phyloP scores from a whole-genome alignment of 441 rosid species.

The Aquilaria agallochum region DNA sequence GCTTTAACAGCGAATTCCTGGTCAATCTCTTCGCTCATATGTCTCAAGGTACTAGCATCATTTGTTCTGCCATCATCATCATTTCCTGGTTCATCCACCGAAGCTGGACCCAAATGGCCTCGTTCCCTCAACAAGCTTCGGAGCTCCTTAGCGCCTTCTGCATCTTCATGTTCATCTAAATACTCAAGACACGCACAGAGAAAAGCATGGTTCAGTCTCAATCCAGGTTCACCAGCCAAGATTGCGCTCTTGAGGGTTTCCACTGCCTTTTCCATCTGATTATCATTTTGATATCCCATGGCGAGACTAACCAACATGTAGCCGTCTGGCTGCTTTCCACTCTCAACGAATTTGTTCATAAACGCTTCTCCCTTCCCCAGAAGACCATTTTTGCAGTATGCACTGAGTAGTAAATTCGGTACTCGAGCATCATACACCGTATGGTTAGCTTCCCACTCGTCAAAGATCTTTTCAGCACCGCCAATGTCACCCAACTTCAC shows the following conservation, averaged over 20 bases:
- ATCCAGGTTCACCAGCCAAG: slow-evolving; percentile 11
- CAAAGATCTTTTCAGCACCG: slow-evolving; percentile 31
- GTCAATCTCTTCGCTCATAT: too few species aligned
- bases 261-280: slow-evolving; percentile 30
- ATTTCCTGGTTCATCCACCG: too few species aligned
- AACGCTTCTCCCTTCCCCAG: slow-evolving; percentile 32
- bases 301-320: slow-evolving; percentile 33
- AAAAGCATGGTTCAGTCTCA: slow-evolving; percentile 15
- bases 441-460: slow-evolving; percentile 28
- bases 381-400: slow-evolving; percentile 30
- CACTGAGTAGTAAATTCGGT: slow-evolving; percentile 28
- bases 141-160: slow-evolving; percentile 31
- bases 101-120: slow-evolving; percentile 1
- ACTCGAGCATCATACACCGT: slow-evolving; percentile 22
- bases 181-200: slow-evolving; percentile 25
- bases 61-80: too few species aligned
- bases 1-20: too few species aligned
- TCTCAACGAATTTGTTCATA: slow-evolving; percentile 23
- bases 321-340: slow-evolving; percentile 27
- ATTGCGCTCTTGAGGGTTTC: slow-evolving; percentile 31
- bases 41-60: too few species aligned
- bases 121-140: slow-evolving; percentile 6
- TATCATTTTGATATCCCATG: slow-evolving; percentile 13
- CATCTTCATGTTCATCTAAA: slow-evolving; percentile 21
- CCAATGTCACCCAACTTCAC: slow-evolving; percentile 32